A percentile compares a stretch with the other conserved stretches of the same genome.
phyloP scores from a whole-genome alignment of 2,329 filamentous ascomycete species.

The Alternaria rosae region DNA sequence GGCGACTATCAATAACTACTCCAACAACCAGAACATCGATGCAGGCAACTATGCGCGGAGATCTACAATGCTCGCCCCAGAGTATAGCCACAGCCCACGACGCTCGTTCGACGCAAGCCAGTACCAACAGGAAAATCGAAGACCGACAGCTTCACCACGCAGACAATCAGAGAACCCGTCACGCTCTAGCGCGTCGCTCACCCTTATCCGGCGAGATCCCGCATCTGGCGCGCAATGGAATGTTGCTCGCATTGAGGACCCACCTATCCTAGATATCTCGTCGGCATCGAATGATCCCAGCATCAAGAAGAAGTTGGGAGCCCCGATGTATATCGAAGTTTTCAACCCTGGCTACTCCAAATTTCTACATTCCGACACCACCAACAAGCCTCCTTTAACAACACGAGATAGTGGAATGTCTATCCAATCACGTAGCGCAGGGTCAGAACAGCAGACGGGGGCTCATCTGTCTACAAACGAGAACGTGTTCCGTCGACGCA shows the following conservation, averaged over 20 bases:
- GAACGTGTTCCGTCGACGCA: constrained; percentile 53
- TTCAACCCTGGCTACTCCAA: constrained; percentile 67
- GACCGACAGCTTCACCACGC: constrained; percentile 27
- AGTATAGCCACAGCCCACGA: constrained; percentile 25
- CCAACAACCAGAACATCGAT: constrained; percentile 38
- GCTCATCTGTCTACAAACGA: constrained; percentile 8
- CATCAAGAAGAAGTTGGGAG: constrained; percentile 47
- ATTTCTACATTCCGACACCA: constrained; percentile 53
- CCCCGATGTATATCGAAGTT: constrained; percentile 62
- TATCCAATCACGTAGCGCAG: constrained; percentile 5
- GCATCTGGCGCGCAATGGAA: constrained; percentile 60
- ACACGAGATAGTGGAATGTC: constrained; percentile 26
- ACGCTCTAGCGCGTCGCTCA: constrained; percentile 45
- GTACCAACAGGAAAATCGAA: constrained; percentile 30
- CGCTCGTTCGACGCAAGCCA: constrained; percentile 34
- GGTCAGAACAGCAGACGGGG: constrained; percentile 2
- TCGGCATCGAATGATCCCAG: constrained; percentile 45
- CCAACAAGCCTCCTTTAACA: constrained; percentile 21
- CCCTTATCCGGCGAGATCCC: constrained; percentile 61
- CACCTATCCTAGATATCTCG: constrained; percentile 53
- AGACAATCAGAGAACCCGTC: constrained; percentile 28
- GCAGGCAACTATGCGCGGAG: constrained; percentile 29
- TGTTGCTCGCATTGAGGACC: constrained; percentile 58
- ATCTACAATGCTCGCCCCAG: constrained; percentile 23
- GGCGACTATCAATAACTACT: constrained; percentile 32